Conservation (phyloP, 225 moss, liverwort and hornwort genomes). For the Sphagnum tenellum region DNA sequence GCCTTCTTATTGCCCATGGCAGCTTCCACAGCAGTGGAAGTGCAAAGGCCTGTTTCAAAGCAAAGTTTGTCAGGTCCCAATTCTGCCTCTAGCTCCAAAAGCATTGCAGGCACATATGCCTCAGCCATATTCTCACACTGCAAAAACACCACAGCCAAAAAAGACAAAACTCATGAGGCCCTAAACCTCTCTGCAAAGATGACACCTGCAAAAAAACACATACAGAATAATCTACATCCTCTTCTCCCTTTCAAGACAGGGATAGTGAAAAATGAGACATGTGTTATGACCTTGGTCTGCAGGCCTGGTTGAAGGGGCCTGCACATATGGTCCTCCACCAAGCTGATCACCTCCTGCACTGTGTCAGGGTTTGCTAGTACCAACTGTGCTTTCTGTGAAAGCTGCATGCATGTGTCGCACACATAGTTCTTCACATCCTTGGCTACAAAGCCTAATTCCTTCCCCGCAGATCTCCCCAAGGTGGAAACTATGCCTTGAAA, state of each 20-base stretch:
- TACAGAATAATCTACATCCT: too few species aligned
- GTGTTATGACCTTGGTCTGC: constrained; percentile 14
- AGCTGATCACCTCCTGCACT: constrained; percentile 23
- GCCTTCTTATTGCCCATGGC: constrained; percentile 9
- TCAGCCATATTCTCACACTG: constrained; percentile 28
- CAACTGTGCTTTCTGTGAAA: constrained; percentile 51
- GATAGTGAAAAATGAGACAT: background rate
- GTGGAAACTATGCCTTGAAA: too few species aligned
- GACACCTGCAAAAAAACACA: too few species aligned
- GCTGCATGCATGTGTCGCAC: constrained; percentile 71
- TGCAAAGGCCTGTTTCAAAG: constrained; percentile 17
- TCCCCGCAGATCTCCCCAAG: too few species aligned
- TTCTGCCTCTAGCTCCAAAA: constrained; percentile 15
- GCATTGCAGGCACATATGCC: constrained; percentile 18
- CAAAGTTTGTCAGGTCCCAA: constrained; percentile 24
- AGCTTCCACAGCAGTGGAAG: background rate
- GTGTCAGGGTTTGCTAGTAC: constrained; percentile 61
- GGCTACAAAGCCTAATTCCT: too few species aligned
- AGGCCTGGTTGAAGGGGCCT: constrained; percentile 12
- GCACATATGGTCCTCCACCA: constrained; percentile 36
- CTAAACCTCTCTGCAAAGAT: too few species aligned
- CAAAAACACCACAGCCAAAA: background rate
- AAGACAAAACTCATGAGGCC: background rate
- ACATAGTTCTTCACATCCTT: constrained; percentile 3
- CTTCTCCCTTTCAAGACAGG: too few species aligned